phyloP scores from a whole-genome alignment of 2,329 filamentous ascomycete genomes.

The Talaromyces sp. region DNA sequence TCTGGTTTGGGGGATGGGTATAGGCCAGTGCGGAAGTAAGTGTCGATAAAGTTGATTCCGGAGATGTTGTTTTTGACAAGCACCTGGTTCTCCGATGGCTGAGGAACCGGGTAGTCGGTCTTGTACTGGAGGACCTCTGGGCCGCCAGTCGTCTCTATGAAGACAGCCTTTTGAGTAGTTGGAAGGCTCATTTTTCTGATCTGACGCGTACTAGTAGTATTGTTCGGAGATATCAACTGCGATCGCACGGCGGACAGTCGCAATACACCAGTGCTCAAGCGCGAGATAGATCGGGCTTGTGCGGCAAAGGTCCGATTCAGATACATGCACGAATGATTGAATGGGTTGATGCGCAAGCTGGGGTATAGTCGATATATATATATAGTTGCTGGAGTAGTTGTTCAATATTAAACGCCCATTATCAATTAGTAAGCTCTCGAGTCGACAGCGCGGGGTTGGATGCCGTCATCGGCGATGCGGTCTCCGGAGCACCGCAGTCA shows the following conservation, averaged over 20 bases:
- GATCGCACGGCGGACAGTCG: conserved; percentile 6
- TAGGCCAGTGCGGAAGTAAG: conserved; percentile 80
- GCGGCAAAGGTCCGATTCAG: conserved; percentile 3
- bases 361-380: background rate
- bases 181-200: conserved; percentile 41
- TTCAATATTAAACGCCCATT: background rate
- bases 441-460: background rate
- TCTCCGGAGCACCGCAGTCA: too few relatives aligned
- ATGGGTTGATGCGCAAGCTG: background rate
- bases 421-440: background rate
- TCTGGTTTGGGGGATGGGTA: conserved; percentile 69
- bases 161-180: conserved; percentile 66
- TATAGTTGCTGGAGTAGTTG: background rate
- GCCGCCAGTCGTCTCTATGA: conserved; percentile 67
- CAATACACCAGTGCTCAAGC: background rate
- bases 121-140: conserved; percentile 67
- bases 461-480: background rate
- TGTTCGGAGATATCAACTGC: background rate
- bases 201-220: background rate
- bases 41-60: conserved; percentile 88
- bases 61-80: conserved; percentile 75
- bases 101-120: conserved; percentile 66
- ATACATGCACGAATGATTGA: conserved; percentile 3
- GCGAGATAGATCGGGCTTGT: conserved; percentile 4
- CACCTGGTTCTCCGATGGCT: conserved; percentile 63